Percentiles rank a stretch among this genome's conserved stretches.
phyloP scores from a whole-genome alignment of 1,139 yeast species.

The Magnusiomyces fungicola region DNA sequence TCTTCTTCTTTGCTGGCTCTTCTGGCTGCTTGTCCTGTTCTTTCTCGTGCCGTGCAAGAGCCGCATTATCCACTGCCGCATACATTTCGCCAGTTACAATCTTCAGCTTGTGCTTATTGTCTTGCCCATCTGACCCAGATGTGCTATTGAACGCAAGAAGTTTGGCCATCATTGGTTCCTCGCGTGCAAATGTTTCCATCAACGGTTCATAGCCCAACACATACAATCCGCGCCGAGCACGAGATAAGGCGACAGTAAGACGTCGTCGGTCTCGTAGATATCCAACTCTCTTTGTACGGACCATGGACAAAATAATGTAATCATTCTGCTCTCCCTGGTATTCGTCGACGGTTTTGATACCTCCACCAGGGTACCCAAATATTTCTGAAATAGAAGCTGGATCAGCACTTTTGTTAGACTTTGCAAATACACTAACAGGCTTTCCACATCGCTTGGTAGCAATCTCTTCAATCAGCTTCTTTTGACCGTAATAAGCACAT shows the following conservation, averaged over 20 bases:
- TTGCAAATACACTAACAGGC: not conserved
- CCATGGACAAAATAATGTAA: constrained; percentile 31
- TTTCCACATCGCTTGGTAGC: constrained; percentile 23
- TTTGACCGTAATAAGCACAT: constrained; percentile 38
- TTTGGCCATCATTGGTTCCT: constrained; percentile 16
- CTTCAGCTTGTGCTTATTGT: constrained; percentile 24
- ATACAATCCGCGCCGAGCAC: constrained; percentile 33
- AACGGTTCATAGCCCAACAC: constrained; percentile 29
- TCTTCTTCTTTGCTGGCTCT: constrained; percentile 13
- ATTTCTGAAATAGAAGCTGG: constrained; percentile 15
- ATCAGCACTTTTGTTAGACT: constrained; percentile 8
- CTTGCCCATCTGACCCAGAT: constrained; percentile 1
- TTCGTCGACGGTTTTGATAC: constrained; percentile 27
- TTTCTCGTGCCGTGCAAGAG: too few species aligned
- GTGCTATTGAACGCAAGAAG: constrained; percentile 12
- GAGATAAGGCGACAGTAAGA: constrained; percentile 28
- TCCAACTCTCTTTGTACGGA: constrained; percentile 22
- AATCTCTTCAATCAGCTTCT: constrained; percentile 27
- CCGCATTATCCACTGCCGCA: constrained; percentile 12
- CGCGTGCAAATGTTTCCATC: constrained; percentile 18
- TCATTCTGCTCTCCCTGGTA: constrained; percentile 29
- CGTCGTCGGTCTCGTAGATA: constrained; percentile 24
- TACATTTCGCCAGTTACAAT: constrained; percentile 34
- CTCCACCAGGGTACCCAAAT: constrained; percentile 29
- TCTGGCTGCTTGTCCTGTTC: constrained; percentile 10